Percentiles rank a stretch among this genome's conserved stretches.
Conservation (phyloP, 192 early-diverging fungal genomes). For the Podila clonocystis region DNA sequence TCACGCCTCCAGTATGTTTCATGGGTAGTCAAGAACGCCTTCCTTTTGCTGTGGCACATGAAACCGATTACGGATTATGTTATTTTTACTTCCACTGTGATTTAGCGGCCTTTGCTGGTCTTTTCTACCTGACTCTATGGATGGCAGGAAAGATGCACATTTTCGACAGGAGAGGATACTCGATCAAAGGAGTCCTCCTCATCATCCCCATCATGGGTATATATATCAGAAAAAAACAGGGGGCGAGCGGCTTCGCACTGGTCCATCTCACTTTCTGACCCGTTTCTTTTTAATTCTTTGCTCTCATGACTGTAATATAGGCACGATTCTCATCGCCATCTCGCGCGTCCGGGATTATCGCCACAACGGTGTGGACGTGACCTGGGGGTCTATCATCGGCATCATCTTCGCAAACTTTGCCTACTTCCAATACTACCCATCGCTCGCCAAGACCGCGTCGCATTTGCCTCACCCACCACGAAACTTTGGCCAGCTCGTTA, state of each 20-base stretch:
- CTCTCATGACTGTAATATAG: slow-evolving; percentile 21
- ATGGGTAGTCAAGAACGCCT: background rate
- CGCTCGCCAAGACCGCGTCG: slow-evolving; percentile 16
- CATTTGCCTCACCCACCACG: slow-evolving; percentile 26
- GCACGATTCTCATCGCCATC: slow-evolving; percentile 63
- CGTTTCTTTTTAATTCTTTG: background rate
- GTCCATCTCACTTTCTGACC: background rate
- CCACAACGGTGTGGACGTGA: slow-evolving; percentile 73
- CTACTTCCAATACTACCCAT: slow-evolving; percentile 76
- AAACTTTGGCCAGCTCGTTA: slow-evolving; percentile 28
- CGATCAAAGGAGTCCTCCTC: slow-evolving; percentile 73
- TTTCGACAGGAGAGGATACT: slow-evolving; percentile 70
- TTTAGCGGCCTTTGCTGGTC: slow-evolving; percentile 72
- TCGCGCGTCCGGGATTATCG: slow-evolving; percentile 72
- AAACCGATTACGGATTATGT: background rate
- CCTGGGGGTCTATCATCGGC: slow-evolving; percentile 70
- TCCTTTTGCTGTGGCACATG: too few relatives aligned
- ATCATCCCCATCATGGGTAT: slow-evolving; percentile 57
- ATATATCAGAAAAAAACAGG: background rate
- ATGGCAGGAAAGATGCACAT: slow-evolving; percentile 78
- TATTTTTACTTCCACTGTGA: background rate
- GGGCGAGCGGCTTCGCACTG: too few relatives aligned
- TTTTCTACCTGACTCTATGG: slow-evolving; percentile 73
- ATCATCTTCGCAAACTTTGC: slow-evolving; percentile 69
- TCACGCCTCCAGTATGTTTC: slow-evolving; percentile 75